Base-by-base conservation (phyloP, 2,329 filamentous ascomycete genomes). In the Cylindrodendrum hubeiense region DNA sequence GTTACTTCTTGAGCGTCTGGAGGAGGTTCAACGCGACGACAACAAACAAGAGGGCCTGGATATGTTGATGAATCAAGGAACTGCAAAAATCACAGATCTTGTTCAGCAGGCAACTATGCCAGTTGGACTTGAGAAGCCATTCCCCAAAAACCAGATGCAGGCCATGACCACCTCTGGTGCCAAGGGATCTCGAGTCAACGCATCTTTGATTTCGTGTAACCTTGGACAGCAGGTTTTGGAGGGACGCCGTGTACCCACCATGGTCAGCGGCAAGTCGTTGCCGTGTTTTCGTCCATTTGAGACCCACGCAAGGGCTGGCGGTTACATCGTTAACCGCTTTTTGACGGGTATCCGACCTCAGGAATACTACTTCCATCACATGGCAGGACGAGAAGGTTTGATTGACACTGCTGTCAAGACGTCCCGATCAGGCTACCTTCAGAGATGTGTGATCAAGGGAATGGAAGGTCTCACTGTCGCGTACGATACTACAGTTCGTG, bases 351-450 rank as follows among this genome's bases (percentile, higher is more conserved):
- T 99, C 67, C 90, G 95, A 59, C 96, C 96, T 5, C 96, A 99
- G 76, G 97, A 99, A 79, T 99, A 98, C 80, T 99, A 95, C 79
- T 99, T 99, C 85, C 96, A 99, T 87, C 94, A 97, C 80, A 99
- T 99, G 97, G 96, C 95, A 76, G 97, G 97, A 74, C 90, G 96
- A 82, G 97, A 99, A 86, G 96, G 96, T 85, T 85, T 99, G 70
- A 99, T 99, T 77, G 96, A 99, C 87, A 99, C 96, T 21, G 96
- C 96, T 69, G 96, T 99, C 79, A 99, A 99, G 83, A 99, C 96
- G 2, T 97, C 95, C 10, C 91, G 96, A 76, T 98, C 96, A 28
- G 97, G 96, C 66, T 99, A 99, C 77, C 85, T 99, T 55, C 96
- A 99, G 79, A 88, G 97, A 77, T 99, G 96, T 86, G 87, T 99